phyloP scores from a whole-genome alignment of 2,329 filamentous ascomycete genomes.

The Lasiodiplodia hormozganensis region DNA sequence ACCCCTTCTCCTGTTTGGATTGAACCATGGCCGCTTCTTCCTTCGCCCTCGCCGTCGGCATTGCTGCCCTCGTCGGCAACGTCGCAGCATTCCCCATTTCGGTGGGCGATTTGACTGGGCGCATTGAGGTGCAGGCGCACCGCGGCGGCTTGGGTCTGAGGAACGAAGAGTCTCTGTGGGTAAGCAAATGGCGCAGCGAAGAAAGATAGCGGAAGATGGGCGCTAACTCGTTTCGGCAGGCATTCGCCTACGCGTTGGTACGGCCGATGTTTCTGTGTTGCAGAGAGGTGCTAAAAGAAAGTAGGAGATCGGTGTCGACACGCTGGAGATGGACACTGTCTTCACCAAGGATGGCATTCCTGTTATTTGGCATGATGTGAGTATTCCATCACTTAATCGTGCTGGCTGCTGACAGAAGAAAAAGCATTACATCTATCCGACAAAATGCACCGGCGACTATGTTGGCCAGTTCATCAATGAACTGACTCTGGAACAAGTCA shows the following conservation, averaged over 20 bases:
- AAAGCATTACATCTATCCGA: conserved; percentile 33
- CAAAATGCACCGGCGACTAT: conserved; percentile 35
- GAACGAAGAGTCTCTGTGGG: conserved; percentile 33
- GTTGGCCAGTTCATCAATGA: conserved; percentile 35
- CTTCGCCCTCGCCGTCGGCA: background rate
- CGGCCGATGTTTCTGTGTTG: no score
- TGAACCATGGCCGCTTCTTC: background rate
- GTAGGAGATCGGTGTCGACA: conserved; percentile 34
- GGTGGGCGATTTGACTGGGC: conserved; percentile 3
- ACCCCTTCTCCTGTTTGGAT: background rate
- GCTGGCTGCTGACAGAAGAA: background rate
- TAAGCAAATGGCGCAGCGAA: background rate
- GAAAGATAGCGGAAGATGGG: background rate
- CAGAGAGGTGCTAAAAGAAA: background rate
- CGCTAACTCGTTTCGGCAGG: conserved; percentile 19
- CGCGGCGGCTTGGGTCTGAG: conserved; percentile 34
- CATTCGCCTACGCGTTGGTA: conserved; percentile 35
- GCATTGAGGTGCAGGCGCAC: conserved; percentile 36
- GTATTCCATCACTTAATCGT: background rate
- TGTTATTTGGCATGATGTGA: conserved; percentile 37
- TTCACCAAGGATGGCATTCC: conserved; percentile 38
- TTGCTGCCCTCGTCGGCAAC: conserved; percentile 5
- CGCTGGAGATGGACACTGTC: conserved; percentile 37
- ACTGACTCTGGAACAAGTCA: conserved; percentile 36
- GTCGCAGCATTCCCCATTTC: background rate